Evolutionary conservation across 768 basidiomycete genomes (phyloP), one percentile per base, ranked within the genome.

Genomic region (Clitopilus passeckerianus): DNA sequence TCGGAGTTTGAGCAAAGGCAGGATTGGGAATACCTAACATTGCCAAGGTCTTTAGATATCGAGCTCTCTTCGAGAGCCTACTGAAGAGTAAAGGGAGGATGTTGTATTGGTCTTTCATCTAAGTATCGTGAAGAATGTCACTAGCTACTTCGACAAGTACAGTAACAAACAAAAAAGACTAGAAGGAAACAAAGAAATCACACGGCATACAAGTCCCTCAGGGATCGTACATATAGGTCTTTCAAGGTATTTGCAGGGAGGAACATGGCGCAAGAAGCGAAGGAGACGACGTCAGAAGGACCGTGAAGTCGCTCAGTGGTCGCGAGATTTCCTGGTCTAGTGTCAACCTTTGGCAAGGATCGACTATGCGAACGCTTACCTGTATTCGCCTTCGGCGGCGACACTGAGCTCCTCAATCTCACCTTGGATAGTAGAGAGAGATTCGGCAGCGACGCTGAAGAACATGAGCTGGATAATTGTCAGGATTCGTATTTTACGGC

Each of bases 321-420:
- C 91, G 76, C 91, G 86, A 72, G 91, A 88, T 85, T 93, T 93
- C 75, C 91, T 93, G 68, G 60, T 37, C 34, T 46, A 55, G 14
- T 52, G 18, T 10, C 41, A 8, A 16, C 15, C 8, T 46, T 27
- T 14, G 33, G 16, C 34, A 56, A 62, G 60, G 54, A 37, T 22
- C 7, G 1, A 7, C 61, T 23, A 30, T 52, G 7, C 8, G 16
- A n/a, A 34, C 6, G 34, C 64, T 63, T 62, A 93, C 88, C 95
- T 90, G 79, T 96, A 98, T 70, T 95, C 93, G 59, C 92, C 93
- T 74, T 98, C 95, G 0, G 95, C 94, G 52, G 93, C 92, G 34
- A 95, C 89, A 60, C 87, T 89, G 64, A 96, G 81, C 65, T 98
- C 95, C 64, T 97, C 95, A 53, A 98, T 90, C 71, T 97, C 93